Evolutionary conservation across 176 grass and related monocot species (phyloP).

Genomic region (Urochloa ruziziensis): DNA sequence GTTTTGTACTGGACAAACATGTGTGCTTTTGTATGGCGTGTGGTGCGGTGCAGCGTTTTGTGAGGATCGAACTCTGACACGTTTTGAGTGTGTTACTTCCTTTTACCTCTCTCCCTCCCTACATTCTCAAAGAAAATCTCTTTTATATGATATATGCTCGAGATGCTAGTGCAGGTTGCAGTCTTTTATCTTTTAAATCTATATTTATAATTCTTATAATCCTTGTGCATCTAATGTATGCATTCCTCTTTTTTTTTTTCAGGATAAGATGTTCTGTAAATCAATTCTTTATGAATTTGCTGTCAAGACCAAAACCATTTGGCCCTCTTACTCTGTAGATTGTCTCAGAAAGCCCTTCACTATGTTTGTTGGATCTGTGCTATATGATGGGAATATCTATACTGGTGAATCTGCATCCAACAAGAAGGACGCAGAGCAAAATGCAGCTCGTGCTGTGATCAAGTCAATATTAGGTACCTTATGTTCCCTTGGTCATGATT

Average conservation of each 20-base stretch:
- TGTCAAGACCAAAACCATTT: conserved; percentile 33
- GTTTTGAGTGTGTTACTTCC: background rate
- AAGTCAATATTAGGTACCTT: conserved; percentile 67
- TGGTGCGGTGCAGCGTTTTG: background rate
- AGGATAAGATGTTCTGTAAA: conserved; percentile 49
- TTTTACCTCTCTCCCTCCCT: background rate
- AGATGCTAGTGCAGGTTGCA: background rate
- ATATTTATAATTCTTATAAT: conserved; percentile 4
- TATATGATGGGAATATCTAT: conserved; percentile 48
- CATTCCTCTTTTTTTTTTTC: conserved; percentile 18
- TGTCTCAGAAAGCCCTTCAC: background rate
- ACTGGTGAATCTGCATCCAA: conserved; percentile 40
- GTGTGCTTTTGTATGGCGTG: background rate
- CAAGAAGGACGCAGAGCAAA: conserved; percentile 76
- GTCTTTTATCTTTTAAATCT: background rate
- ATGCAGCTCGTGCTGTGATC: conserved; percentile 48
- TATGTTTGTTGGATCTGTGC: conserved; percentile 45
- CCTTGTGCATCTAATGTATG: conserved; percentile 5
- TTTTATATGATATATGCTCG: conserved; percentile 7
- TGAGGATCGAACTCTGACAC: no score
- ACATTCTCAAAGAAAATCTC: background rate
- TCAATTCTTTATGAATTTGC: conserved; percentile 72
- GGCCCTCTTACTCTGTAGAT: conserved; percentile 40
- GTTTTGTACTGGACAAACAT: background rate
- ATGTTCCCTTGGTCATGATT: conserved; percentile 25